Percentiles rank a stretch among this genome's conserved stretches.
Evolutionary conservation across 2,329 filamentous ascomycete species (phyloP).

Genomic region (Rutstroemia sp.): DNA sequence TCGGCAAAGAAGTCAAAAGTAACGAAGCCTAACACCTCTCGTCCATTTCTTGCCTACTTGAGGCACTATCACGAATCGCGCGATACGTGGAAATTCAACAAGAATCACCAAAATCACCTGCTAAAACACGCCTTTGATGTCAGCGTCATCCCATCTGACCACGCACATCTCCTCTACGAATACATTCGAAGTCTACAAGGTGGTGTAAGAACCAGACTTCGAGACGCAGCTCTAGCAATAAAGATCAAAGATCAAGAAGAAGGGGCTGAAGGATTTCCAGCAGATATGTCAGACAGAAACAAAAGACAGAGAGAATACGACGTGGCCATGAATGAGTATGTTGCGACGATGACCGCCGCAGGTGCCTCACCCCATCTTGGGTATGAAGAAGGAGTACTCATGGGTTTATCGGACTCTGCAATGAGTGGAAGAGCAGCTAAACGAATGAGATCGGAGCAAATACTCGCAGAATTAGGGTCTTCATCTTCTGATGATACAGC

Average conservation of each 20-base stretch:
- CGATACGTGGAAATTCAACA: slow-evolving; percentile 88
- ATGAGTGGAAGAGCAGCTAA: slow-evolving; percentile 51
- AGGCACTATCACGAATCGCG: slow-evolving; percentile 65
- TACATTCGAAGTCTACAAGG: slow-evolving; percentile 80
- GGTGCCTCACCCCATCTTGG: slow-evolving; percentile 19
- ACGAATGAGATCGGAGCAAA: slow-evolving; percentile 54
- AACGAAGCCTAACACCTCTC: slow-evolving; percentile 19
- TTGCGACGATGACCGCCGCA: slow-evolving; percentile 22
- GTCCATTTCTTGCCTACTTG: slow-evolving; percentile 69
- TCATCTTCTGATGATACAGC: slow-evolving; percentile 9
- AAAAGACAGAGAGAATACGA: slow-evolving; percentile 50
- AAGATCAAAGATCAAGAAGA: slow-evolving; percentile 49
- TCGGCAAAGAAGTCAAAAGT: slow-evolving; percentile 15
- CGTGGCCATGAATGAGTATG: slow-evolving; percentile 35
- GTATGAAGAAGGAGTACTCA: slow-evolving; percentile 27
- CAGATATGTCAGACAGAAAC: slow-evolving; percentile 39
- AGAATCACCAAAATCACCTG: slow-evolving; percentile 79
- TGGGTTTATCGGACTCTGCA: slow-evolving; percentile 38
- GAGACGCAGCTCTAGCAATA: slow-evolving; percentile 56
- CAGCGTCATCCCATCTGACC: slow-evolving; percentile 59
- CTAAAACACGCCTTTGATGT: slow-evolving; percentile 75
- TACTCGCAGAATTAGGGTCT: slow-evolving; percentile 45
- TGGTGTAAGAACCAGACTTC: slow-evolving; percentile 60
- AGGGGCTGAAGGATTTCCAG: slow-evolving; percentile 40
- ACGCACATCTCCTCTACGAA: slow-evolving; percentile 62